A percentile compares a stretch with the other conserved stretches of the same genome.
Conservation (phyloP, 2,329 filamentous ascomycete species). For the Aspergillus calidoustus region DNA sequence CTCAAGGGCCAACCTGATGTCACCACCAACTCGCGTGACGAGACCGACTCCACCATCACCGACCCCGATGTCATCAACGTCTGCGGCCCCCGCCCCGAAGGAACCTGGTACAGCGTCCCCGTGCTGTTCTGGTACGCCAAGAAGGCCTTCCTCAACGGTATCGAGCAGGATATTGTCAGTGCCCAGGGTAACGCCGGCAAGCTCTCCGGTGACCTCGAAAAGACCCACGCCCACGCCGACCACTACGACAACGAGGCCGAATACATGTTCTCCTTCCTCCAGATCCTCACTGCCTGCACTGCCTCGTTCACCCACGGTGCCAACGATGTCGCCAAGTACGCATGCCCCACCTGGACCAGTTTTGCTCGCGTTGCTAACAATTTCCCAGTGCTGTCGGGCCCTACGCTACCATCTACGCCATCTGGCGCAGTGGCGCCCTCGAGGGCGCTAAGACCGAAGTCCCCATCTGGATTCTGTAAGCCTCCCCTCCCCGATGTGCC, state of each 20-base stretch:
- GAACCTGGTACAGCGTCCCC: conserved; percentile 9
- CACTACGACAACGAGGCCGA: conserved; percentile 25
- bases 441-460: conserved; percentile 19
- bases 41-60: background rate
- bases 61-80: conserved; percentile 4
- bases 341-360: background rate
- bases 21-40: background rate
- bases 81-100: conserved; percentile 24
- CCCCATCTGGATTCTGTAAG: conserved; percentile 27
- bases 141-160: conserved; percentile 20
- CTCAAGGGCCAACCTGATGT: background rate
- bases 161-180: conserved; percentile 24
- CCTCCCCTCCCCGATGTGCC: background rate
- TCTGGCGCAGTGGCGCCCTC: conserved; percentile 19
- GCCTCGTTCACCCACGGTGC: conserved; percentile 26
- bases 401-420: conserved; percentile 25
- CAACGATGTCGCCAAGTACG: conserved; percentile 27
- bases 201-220: conserved; percentile 24
- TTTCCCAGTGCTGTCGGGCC: conserved; percentile 23
- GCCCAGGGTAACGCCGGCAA: conserved; percentile 16
- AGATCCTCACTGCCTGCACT: conserved; percentile 24
- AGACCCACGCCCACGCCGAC: conserved; percentile 21
- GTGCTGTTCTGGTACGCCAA: conserved; percentile 24
- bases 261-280: conserved; percentile 27
- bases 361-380: background rate